Evolutionary conservation across 2,329 filamentous ascomycete species (phyloP).

Genomic region (Pyrenochaeta sp.): DNA sequence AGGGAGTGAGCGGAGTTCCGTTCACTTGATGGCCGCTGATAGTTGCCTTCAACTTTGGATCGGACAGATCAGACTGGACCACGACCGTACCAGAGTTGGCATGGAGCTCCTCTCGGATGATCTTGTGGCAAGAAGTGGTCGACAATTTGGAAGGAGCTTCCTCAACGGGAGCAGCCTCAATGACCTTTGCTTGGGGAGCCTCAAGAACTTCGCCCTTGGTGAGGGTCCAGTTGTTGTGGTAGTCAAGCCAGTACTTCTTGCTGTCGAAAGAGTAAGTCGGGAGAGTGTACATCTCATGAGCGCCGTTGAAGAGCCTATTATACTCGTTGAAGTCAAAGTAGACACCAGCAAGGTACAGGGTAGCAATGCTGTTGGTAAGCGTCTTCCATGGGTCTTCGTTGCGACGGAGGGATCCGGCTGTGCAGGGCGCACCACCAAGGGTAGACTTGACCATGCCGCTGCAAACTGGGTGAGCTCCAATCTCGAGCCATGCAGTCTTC

Average conservation of each 20-base stretch:
- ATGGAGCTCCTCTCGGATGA: slow-evolving; percentile 69
- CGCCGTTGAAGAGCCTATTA: slow-evolving; percentile 66
- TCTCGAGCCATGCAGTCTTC: slow-evolving; percentile 74
- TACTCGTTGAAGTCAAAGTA: slow-evolving; percentile 75
- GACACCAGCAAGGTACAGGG: slow-evolving; percentile 68
- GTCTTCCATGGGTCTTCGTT: slow-evolving; percentile 71
- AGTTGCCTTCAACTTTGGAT: slow-evolving; percentile 67
- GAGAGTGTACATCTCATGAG: slow-evolving; percentile 67
- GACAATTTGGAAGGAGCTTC: slow-evolving; percentile 62
- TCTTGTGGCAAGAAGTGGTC: slow-evolving; percentile 70
- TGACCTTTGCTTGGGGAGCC: slow-evolving; percentile 49
- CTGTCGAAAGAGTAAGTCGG: slow-evolving; percentile 73
- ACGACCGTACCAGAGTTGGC: slow-evolving; percentile 66
- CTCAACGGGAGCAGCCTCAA: slow-evolving; percentile 49
- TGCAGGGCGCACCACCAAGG: slow-evolving; percentile 62
- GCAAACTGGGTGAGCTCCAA: slow-evolving; percentile 77
- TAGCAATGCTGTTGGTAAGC: slow-evolving; percentile 63
- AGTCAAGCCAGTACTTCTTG: slow-evolving; percentile 77
- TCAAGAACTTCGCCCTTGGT: slow-evolving; percentile 68
- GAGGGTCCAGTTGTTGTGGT: slow-evolving; percentile 74
- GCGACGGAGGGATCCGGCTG: slow-evolving; percentile 68
- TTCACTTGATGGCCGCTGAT: slow-evolving; percentile 74
- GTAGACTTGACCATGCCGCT: slow-evolving; percentile 72
- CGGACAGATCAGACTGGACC: slow-evolving; percentile 70
- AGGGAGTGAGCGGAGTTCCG: slow-evolving; percentile 70